These are phyloP conservation scores for Carpinus viminea DNA, from an alignment of 306 rosid genomes.

Conservation along the genomic window DNA sequence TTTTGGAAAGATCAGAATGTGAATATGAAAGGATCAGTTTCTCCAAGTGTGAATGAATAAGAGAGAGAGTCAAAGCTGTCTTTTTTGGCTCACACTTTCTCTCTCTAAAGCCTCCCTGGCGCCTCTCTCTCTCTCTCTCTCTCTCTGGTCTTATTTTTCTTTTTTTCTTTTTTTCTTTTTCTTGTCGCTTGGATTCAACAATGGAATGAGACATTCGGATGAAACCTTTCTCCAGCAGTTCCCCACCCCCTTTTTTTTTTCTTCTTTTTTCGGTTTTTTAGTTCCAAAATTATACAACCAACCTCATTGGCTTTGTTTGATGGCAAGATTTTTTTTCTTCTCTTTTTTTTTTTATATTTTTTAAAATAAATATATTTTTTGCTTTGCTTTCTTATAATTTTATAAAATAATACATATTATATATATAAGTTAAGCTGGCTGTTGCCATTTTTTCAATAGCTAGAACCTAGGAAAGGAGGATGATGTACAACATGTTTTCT, in stretches of 20 bases:
- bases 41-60: constrained; percentile 13
- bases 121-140: background rate
- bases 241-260: background rate
- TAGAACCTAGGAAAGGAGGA: too few relatives aligned
- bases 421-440: too few relatives aligned
- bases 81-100: constrained; percentile 25
- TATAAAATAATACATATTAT: too few relatives aligned
- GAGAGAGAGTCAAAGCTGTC: constrained; percentile 38
- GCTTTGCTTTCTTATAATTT: too few relatives aligned
- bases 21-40: constrained; percentile 19
- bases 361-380: too few relatives aligned
- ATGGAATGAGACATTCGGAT: constrained; percentile 26
- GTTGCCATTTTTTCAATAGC: too few relatives aligned
- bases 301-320: too few relatives aligned
- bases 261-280: background rate
- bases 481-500: too few relatives aligned
- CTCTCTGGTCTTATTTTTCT: constrained; percentile 10
- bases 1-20: constrained; percentile 2
- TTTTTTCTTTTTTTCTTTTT: constrained; percentile 12
- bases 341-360: too few relatives aligned
- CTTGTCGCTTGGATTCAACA: constrained; percentile 28
- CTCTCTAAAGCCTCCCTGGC: constrained; percentile 28
- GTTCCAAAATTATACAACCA: constrained; percentile 4
- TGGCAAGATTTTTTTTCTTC: too few relatives aligned
- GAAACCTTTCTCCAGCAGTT: constrained; percentile 6